Conservation (phyloP, 2,329 filamentous ascomycete species). For the Ceratocystis papillata region DNA sequence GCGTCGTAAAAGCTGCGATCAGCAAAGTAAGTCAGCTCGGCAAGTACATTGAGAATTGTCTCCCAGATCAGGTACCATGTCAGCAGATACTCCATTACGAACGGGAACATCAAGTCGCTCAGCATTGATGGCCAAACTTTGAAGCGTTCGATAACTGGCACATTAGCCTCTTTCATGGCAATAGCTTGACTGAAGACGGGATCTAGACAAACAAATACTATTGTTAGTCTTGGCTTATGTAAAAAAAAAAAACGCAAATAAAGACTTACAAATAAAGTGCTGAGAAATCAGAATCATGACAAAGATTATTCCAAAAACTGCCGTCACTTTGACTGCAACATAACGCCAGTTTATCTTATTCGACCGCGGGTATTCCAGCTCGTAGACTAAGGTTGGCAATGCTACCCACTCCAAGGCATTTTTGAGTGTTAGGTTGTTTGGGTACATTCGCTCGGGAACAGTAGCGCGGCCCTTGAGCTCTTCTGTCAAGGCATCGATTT, state of each 20-base stretch:
- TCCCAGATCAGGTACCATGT: slow-evolving; percentile 78
- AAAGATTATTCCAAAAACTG: slow-evolving; percentile 61
- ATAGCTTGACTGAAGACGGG: slow-evolving; percentile 59
- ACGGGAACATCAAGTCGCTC: slow-evolving; percentile 64
- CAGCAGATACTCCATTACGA: slow-evolving; percentile 68
- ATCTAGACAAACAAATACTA: slow-evolving; percentile 32
- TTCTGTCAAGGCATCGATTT: slow-evolving; percentile 52
- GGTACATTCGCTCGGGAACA: slow-evolving; percentile 44
- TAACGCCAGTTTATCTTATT: slow-evolving; percentile 63
- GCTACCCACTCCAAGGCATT: slow-evolving; percentile 65
- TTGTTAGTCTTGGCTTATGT: slow-evolving; percentile 19
- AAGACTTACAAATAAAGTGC: slow-evolving; percentile 51
- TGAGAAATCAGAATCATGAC: slow-evolving; percentile 73
- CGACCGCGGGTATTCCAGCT: slow-evolving; percentile 62
- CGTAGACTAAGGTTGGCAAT: slow-evolving; percentile 67
- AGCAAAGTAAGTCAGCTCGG: slow-evolving; percentile 65
- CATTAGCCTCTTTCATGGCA: slow-evolving; percentile 54
- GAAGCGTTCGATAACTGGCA: slow-evolving; percentile 51
- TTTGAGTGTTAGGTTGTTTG: slow-evolving; percentile 52
- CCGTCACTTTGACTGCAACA: slow-evolving; percentile 58
- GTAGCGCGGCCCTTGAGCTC: slow-evolving; percentile 56
- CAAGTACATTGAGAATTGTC: slow-evolving; percentile 61
- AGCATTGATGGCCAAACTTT: slow-evolving; percentile 62
- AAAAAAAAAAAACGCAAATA: background rate
- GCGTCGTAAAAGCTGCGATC: slow-evolving; percentile 61